Evolutionary conservation across 371 early-diverging fungal species (phyloP).

Genomic region (Dichotomocladium elegans): DNA sequence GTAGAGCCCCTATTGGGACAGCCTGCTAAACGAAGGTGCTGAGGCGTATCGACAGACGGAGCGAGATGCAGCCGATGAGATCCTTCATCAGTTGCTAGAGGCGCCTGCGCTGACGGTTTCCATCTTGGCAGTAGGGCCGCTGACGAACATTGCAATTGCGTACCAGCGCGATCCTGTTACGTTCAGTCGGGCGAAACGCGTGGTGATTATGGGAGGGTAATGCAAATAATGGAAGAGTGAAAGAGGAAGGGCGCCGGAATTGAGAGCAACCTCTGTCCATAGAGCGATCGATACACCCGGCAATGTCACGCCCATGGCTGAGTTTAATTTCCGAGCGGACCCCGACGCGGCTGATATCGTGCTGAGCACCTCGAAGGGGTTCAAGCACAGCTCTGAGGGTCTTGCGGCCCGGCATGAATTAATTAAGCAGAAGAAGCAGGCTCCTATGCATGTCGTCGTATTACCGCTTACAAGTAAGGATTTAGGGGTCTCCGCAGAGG

Average conservation of each 20-base stretch:
- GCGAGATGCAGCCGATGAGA: conserved; percentile 42
- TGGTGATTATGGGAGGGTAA: conserved; percentile 54
- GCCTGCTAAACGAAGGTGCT: background rate
- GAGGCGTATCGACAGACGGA: conserved; percentile 29
- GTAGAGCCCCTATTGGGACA: background rate
- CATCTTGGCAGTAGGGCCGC: conserved; percentile 50
- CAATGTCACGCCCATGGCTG: conserved; percentile 49
- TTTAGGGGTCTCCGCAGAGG: too few species aligned
- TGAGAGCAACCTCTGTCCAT: background rate
- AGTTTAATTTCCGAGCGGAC: conserved; percentile 57
- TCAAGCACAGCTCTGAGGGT: conserved; percentile 20
- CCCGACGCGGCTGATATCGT: conserved; percentile 48
- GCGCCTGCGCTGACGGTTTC: conserved; percentile 44
- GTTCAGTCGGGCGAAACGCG: conserved; percentile 43
- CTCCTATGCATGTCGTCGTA: conserved; percentile 35
- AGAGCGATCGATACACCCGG: conserved; percentile 31
- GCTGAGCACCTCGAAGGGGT: conserved; percentile 31
- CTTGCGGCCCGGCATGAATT: conserved; percentile 8
- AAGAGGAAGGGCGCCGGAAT: too few species aligned
- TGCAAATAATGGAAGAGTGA: background rate
- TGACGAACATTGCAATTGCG: conserved; percentile 58
- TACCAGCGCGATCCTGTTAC: conserved; percentile 43
- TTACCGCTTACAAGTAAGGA: conserved; percentile 48
- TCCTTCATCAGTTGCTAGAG: conserved; percentile 37
- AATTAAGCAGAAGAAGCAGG: conserved; percentile 10